phyloP scores from a whole-genome alignment of 352 stramenopile genomes.

The Thalassiosira livingstoniorum region DNA sequence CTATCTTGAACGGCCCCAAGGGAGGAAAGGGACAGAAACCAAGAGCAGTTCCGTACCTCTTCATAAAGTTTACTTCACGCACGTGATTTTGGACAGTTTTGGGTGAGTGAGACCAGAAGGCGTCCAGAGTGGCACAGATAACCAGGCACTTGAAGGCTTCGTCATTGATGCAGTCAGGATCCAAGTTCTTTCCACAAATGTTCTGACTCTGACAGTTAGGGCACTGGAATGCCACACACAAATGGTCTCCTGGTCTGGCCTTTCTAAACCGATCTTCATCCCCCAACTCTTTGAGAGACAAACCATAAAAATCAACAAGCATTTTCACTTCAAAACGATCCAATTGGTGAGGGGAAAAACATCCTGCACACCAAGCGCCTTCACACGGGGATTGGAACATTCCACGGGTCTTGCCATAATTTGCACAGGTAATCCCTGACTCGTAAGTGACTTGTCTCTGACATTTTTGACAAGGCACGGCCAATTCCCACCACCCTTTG shows the following conservation, averaged over 20 bases:
- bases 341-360: conserved; percentile 14
- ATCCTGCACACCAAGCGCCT: conserved; percentile 17
- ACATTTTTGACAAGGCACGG: conserved; percentile 18
- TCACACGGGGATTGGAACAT: background rate
- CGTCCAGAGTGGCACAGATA: conserved; percentile 2
- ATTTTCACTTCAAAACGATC: conserved; percentile 14
- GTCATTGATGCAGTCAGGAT: conserved; percentile 1
- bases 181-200: background rate
- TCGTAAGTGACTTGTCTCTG: conserved; percentile 18
- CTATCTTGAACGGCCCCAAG: background rate
- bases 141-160: background rate
- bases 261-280: conserved; percentile 26
- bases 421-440: conserved; percentile 36
- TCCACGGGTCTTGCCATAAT: conserved; percentile 11
- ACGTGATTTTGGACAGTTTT: conserved; percentile 18
- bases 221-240: conserved; percentile 35
- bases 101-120: conserved; percentile 1
- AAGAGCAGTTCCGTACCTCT: background rate
- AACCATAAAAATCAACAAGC: conserved; percentile 6
- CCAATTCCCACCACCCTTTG: conserved; percentile 36
- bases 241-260: conserved; percentile 34
- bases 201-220: conserved; percentile 45
- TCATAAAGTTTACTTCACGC: conserved; percentile 5
- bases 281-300: conserved; percentile 16
- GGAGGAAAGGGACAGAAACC: conserved; percentile 14